Percentiles rank a stretch among this genome's conserved stretches.
Evolutionary conservation across 345 rosid species (phyloP).

Genomic region (Citrus cavaleriei): DNA sequence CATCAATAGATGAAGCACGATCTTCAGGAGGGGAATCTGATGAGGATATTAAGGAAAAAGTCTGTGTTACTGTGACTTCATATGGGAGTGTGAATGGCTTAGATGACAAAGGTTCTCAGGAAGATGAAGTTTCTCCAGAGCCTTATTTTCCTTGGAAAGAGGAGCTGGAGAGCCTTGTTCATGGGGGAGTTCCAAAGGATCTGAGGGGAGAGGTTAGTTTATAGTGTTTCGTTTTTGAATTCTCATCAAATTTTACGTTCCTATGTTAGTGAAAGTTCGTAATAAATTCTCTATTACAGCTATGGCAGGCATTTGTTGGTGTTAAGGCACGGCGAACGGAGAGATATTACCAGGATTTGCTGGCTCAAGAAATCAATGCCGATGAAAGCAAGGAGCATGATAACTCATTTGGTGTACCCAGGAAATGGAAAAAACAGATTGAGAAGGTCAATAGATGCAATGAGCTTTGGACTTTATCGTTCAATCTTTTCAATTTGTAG

Average conservation of each 20-base stretch:
- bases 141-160: constrained; percentile 63
- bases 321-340: constrained; percentile 73
- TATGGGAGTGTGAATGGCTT: constrained; percentile 14
- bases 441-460: constrained; percentile 89
- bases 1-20: constrained; percentile 29
- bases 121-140: constrained; percentile 31
- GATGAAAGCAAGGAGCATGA: constrained; percentile 37
- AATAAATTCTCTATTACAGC: constrained; percentile 40
- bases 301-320: constrained; percentile 99
- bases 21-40: constrained; percentile 37
- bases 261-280: background rate
- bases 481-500: constrained; percentile 56
- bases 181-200: constrained; percentile 91
- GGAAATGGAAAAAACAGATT: constrained; percentile 84
- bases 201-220: constrained; percentile 85
- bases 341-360: constrained; percentile 72
- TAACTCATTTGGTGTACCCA: constrained; percentile 38
- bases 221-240: constrained; percentile 12
- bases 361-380: constrained; percentile 51
- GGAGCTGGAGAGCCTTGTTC: constrained; percentile 87
- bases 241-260: constrained; percentile 2
- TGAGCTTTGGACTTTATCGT: constrained; percentile 44
- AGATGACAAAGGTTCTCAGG: constrained; percentile 23
- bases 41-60: constrained; percentile 31
- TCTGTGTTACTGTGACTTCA: constrained; percentile 29